phyloP scores from a whole-genome alignment of 257 asterid genomes.

The Anisodus tanguticus region DNA sequence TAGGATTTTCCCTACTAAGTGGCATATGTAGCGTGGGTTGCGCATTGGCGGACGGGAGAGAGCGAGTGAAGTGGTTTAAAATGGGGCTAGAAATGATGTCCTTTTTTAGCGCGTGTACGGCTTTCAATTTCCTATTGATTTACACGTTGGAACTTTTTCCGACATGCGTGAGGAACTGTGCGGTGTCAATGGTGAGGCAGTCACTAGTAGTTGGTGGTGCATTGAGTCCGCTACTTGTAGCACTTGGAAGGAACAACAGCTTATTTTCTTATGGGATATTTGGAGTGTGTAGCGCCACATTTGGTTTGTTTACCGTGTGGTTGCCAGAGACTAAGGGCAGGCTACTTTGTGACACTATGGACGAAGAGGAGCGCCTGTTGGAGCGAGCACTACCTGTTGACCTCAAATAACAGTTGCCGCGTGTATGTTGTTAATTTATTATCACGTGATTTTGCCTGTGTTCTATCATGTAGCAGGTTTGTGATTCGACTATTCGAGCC shows the following conservation, averaged over 20 bases:
- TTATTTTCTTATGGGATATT: conserved; percentile 58
- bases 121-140: conserved; percentile 49
- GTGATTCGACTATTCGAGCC: not conserved
- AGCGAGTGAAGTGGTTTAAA: conserved; percentile 33
- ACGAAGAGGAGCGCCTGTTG: conserved; percentile 50
- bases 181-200: conserved; percentile 73
- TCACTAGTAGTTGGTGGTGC: conserved; percentile 61
- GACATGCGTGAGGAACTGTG: conserved; percentile 74
- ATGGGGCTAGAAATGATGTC: conserved; percentile 60
- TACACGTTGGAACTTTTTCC: conserved; percentile 76
- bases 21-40: conserved; percentile 59
- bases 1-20: conserved; percentile 50
- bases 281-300: conserved; percentile 46
- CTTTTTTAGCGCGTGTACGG: conserved; percentile 59
- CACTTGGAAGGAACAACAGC: conserved; percentile 53
- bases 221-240: conserved; percentile 59
- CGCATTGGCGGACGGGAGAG: conserved; percentile 32
- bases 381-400: not conserved
- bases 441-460: not conserved
- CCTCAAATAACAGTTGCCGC: not conserved
- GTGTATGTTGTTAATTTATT: not conserved
- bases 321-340: conserved; percentile 75
- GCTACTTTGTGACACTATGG: conserved; percentile 55
- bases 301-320: conserved; percentile 47
- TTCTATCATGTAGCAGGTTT: not conserved